A percentile compares a stretch with the other conserved stretches of the same genome.
Evolutionary conservation across 768 basidiomycete species (phyloP).

Genomic region (Podaxis sp.): DNA sequence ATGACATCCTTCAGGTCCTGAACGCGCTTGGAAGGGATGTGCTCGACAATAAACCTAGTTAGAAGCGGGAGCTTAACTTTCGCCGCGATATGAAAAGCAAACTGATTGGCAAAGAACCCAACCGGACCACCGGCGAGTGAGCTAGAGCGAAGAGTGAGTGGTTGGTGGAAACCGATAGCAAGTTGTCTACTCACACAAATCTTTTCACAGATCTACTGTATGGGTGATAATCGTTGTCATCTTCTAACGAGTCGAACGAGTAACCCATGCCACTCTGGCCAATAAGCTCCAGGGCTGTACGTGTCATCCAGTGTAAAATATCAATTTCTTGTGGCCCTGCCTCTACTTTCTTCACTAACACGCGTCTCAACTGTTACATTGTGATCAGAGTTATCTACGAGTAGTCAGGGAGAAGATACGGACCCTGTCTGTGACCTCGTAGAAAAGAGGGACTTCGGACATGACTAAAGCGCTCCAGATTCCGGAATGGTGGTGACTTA

Average conservation of each 20-base stretch:
- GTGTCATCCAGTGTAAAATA: conserved; percentile 22
- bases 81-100: conserved; percentile 9
- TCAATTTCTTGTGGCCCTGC: conserved; percentile 25
- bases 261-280: conserved; percentile 28
- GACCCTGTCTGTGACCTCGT: conserved; percentile 21
- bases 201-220: conserved; percentile 23
- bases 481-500: conserved; percentile 3
- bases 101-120: conserved; percentile 12
- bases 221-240: conserved; percentile 22
- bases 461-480: neutral
- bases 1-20: conserved; percentile 25
- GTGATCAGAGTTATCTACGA: neutral
- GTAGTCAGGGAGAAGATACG: neutral
- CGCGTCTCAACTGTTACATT: conserved; percentile 21
- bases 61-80: conserved; percentile 22
- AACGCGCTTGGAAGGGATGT: conserved; percentile 25
- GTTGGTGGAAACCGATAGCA: neutral
- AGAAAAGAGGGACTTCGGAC: conserved; percentile 25
- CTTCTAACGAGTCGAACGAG: conserved; percentile 25
- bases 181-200: conserved; percentile 19
- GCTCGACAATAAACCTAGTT: conserved; percentile 25
- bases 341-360: conserved; percentile 19
- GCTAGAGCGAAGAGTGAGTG: conserved; percentile 1
- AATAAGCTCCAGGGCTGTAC: conserved; percentile 27
- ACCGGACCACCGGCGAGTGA: conserved; percentile 7